Evolutionary conservation across 139 green algal genomes (phyloP).

Genomic region (Monoraphidium neglectum): DNA sequence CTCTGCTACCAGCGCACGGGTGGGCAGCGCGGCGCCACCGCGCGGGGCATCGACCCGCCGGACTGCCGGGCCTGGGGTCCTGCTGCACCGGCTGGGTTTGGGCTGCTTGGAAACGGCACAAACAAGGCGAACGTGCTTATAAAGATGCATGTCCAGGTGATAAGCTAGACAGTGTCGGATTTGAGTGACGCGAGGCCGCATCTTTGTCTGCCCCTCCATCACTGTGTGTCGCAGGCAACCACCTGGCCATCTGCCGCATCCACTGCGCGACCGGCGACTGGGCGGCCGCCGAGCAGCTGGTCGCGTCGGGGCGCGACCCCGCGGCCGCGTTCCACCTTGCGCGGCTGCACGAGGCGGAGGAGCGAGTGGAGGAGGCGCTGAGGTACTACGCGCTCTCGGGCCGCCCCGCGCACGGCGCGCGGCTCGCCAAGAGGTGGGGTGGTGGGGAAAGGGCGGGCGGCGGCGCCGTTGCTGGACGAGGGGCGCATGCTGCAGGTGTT

Average conservation of each 20-base stretch:
- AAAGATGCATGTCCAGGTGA: not conserved
- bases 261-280: conserved; percentile 59
- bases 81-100: too few relatives aligned
- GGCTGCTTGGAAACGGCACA: too few relatives aligned
- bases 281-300: conserved; percentile 48
- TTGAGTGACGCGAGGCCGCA: not conserved
- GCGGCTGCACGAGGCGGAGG: conserved; percentile 69
- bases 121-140: not conserved
- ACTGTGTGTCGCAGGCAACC: too few relatives aligned
- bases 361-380: conserved; percentile 54
- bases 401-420: conserved; percentile 55
- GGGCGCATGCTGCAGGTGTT: conserved; percentile 36
- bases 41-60: too few relatives aligned
- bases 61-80: too few relatives aligned
- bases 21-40: too few relatives aligned
- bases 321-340: conserved; percentile 81
- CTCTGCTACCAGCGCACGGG: conserved; percentile 58
- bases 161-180: not conserved
- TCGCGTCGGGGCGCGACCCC: conserved; percentile 29
- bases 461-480: conserved; percentile 18
- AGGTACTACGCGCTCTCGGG: conserved; percentile 53
- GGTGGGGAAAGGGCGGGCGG: not conserved
- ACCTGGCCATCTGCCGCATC: conserved; percentile 62
- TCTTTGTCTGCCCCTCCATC: conserved; percentile 1
- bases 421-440: conserved; percentile 55